phyloP scores from a whole-genome alignment of 2,329 filamentous ascomycete species.

The Corniculantispora saksenae region DNA sequence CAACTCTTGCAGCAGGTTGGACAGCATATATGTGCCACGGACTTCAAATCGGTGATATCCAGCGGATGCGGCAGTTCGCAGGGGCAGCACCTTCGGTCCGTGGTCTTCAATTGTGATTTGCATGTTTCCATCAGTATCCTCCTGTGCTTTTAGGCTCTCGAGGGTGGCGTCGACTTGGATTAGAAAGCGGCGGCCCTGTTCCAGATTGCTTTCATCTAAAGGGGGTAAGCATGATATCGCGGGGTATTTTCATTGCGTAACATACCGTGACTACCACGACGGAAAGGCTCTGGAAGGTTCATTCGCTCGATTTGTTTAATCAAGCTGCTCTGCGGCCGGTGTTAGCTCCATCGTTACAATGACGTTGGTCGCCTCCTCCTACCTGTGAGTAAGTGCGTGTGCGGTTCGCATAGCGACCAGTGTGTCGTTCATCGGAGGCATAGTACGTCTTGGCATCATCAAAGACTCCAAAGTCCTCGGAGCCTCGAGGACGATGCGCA shows the following conservation, averaged over 20 bases:
- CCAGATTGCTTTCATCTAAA: conserved; percentile 70
- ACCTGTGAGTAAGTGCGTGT: conserved; percentile 61
- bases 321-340: conserved; percentile 49
- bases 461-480: conserved; percentile 52
- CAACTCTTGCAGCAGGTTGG: conserved; percentile 92
- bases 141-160: conserved; percentile 74
- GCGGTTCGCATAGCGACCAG: conserved; percentile 49
- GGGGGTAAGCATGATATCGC: not conserved
- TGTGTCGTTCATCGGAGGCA: conserved; percentile 55
- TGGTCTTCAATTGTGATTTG: conserved; percentile 97
- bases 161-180: conserved; percentile 85
- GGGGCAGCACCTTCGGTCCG: conserved; percentile 84
- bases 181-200: conserved; percentile 73
- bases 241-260: not conserved
- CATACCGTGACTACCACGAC: conserved; percentile 61
- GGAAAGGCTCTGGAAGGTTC: conserved; percentile 54
- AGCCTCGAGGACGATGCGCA: conserved; percentile 31
- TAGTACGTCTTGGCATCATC: conserved; percentile 63
- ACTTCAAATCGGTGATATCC: conserved; percentile 88
- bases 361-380: conserved; percentile 20
- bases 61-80: conserved; percentile 83
- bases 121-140: conserved; percentile 92
- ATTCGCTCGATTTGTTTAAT: conserved; percentile 55
- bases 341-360: conserved; percentile 29
- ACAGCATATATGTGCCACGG: conserved; percentile 95